These are phyloP conservation scores for Sechiopsis laciniata DNA, from an alignment of 306 rosid genomes.

Conservation along the genomic window DNA sequence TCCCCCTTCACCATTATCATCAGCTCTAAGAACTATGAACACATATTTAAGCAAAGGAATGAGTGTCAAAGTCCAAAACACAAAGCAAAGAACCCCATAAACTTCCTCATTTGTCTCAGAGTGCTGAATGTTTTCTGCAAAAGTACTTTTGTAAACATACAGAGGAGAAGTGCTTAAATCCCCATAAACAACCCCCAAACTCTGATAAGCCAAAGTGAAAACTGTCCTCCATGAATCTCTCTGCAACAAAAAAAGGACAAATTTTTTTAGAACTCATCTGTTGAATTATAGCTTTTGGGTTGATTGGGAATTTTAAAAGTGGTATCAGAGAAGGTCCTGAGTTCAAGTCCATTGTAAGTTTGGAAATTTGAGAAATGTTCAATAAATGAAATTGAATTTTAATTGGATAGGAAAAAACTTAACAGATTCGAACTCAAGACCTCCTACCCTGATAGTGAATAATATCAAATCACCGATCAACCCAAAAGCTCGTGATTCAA, in stretches of 20 bases:
- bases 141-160: constrained; percentile 82
- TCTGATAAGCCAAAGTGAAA: constrained; percentile 77
- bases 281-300: no score
- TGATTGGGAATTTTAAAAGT: no score
- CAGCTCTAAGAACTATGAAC: constrained; percentile 86
- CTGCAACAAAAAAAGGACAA: constrained; percentile 33
- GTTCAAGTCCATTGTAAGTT: no score
- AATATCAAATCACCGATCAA: no score
- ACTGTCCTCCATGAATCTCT: constrained; percentile 84
- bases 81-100: constrained; percentile 81
- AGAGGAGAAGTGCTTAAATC: constrained; percentile 92
- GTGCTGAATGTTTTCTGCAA: constrained; percentile 80
- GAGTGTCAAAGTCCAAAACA: constrained; percentile 89
- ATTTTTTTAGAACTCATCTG: neutral
- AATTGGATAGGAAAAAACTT: no score
- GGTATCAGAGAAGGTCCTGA: no score
- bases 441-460: no score
- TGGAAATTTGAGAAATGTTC: no score
- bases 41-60: constrained; percentile 82
- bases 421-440: no score
- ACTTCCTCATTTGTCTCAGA: constrained; percentile 94
- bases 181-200: constrained; percentile 94
- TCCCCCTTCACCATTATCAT: constrained; percentile 98
- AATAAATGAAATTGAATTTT: no score
- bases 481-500: no score